Evolutionary conservation across 345 rosid species (phyloP).

Genomic region (Corymbia maculata): DNA sequence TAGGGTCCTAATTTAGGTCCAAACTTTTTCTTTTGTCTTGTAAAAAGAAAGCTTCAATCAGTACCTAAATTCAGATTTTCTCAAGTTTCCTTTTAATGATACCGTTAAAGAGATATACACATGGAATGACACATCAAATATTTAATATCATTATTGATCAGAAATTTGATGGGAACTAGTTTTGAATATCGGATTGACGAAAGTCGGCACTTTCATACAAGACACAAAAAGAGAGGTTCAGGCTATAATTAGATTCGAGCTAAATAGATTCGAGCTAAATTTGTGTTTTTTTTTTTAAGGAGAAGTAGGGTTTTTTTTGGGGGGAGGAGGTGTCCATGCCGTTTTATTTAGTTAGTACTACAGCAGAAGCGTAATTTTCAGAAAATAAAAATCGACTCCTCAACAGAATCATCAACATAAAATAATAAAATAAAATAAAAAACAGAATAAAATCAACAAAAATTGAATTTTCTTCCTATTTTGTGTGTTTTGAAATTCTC

Average conservation of each 20-base stretch:
- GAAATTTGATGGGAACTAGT: too few relatives aligned
- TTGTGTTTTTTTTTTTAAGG: neutral
- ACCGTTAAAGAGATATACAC: neutral
- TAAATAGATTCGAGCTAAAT: neutral
- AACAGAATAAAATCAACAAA: neutral
- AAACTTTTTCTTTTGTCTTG: neutral
- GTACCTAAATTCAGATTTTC: fast-evolving
- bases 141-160: too few relatives aligned
- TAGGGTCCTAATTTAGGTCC: fast-evolving
- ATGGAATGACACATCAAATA: neutral
- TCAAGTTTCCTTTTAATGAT: neutral
- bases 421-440: too few relatives aligned
- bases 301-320: neutral
- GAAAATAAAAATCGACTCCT: neutral
- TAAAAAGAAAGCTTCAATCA: too few relatives aligned
- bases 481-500: neutral
- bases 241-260: neutral
- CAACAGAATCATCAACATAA: too few relatives aligned
- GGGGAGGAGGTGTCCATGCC: too few relatives aligned
- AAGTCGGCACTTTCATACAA: neutral
- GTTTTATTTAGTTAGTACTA: neutral
- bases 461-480: neutral
- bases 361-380: neutral
- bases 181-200: neutral
- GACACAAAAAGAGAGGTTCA: neutral